phyloP scores from a whole-genome alignment of 371 early-diverging fungal genomes.

The Circinella minor region DNA sequence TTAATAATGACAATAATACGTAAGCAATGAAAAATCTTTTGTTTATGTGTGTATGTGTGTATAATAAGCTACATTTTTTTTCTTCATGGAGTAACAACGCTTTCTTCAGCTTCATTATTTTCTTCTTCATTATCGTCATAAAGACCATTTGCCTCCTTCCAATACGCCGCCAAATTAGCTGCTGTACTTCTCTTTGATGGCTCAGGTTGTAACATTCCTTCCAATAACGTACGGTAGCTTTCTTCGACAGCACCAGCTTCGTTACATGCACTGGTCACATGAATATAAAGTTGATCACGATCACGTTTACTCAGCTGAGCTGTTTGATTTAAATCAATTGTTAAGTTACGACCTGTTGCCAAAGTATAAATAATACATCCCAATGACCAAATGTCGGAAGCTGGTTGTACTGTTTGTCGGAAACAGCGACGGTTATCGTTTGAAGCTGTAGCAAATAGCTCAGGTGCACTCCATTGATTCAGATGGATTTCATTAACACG shows the following conservation, averaged over 20 bases:
- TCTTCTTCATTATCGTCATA: conserved; percentile 17
- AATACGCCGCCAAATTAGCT: conserved; percentile 10
- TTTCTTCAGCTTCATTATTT: conserved; percentile 5
- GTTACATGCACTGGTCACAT: conserved; percentile 13
- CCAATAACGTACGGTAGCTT: conserved; percentile 12
- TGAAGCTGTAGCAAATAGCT: conserved; percentile 9
- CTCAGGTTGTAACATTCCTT: conserved; percentile 23
- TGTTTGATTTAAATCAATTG: neutral
- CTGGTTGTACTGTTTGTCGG: conserved; percentile 9
- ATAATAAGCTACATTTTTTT: neutral
- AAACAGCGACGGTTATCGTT: conserved; percentile 8
- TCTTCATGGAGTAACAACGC: neutral
- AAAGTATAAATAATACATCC: conserved; percentile 24
- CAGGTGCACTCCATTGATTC: conserved; percentile 23
- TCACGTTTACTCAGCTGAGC: neutral
- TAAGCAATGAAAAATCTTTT: too few species aligned
- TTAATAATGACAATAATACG: too few species aligned
- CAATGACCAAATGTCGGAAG: conserved; percentile 24
- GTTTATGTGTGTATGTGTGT: neutral
- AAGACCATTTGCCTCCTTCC: conserved; percentile 21
- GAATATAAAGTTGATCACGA: conserved; percentile 14
- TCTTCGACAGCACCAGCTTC: conserved; percentile 17
- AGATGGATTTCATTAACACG: neutral
- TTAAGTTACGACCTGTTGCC: conserved; percentile 16
- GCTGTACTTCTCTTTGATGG: conserved; percentile 16